A percentile compares a stretch with the other conserved stretches of the same genome.
Conservation (phyloP, 768 basidiomycete species). For the Pulveroboletus sp. region DNA sequence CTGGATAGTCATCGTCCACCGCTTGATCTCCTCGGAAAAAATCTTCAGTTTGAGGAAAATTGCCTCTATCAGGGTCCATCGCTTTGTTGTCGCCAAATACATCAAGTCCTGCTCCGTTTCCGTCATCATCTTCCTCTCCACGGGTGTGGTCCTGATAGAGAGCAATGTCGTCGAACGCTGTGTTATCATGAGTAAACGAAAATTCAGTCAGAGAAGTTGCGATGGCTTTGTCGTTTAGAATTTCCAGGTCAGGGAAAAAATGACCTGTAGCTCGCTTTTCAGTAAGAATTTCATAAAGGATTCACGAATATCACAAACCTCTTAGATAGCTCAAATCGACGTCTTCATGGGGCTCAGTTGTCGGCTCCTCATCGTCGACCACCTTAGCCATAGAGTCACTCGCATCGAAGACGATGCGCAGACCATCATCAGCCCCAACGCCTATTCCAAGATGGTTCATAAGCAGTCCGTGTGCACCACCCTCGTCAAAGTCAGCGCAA, state of each 20-base stretch:
- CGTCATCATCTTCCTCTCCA: constrained; percentile 35
- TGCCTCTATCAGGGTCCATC: constrained; percentile 41
- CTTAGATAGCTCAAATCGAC: constrained; percentile 62
- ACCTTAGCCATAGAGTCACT: constrained; percentile 83
- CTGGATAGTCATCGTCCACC: constrained; percentile 43
- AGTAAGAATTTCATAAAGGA: constrained; percentile 1
- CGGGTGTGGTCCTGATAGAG: constrained; percentile 54
- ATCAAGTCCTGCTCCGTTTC: constrained; percentile 18
- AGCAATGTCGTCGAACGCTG: constrained; percentile 56
- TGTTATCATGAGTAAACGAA: constrained; percentile 67
- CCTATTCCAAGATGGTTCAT: constrained; percentile 93
- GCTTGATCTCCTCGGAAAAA: constrained; percentile 66
- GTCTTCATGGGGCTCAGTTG: constrained; percentile 64
- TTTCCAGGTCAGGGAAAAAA: constrained; percentile 67
- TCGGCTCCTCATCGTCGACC: constrained; percentile 60
- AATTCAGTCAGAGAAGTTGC: constrained; percentile 79
- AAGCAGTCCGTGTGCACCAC: constrained; percentile 89
- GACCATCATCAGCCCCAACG: constrained; percentile 69
- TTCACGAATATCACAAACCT: constrained; percentile 37
- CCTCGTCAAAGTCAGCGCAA: constrained; percentile 97
- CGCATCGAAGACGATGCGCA: constrained; percentile 94
- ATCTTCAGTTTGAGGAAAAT: constrained; percentile 46
- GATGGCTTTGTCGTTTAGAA: constrained; percentile 66
- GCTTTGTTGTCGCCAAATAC: constrained; percentile 20
- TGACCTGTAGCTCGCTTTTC: constrained; percentile 39